Evolutionary conservation across 2,329 filamentous ascomycete genomes (phyloP).

Genomic region (Penicillium decumbens): DNA sequence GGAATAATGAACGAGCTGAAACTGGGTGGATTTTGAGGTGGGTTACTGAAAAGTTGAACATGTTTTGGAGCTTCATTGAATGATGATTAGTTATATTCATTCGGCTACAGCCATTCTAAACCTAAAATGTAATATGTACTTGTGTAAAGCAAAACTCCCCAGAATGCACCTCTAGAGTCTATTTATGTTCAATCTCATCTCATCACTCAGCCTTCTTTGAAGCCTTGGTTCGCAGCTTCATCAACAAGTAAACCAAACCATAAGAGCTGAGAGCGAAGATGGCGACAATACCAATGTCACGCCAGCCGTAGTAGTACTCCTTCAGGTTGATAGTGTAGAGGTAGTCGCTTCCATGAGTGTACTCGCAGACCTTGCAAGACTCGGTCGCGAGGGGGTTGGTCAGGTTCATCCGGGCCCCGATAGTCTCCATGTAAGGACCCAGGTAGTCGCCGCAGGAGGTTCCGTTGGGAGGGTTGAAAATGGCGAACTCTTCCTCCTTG

Average conservation of each 20-base stretch:
- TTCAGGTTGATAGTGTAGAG: conserved; percentile 55
- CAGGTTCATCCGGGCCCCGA: conserved; percentile 51
- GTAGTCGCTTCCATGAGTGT: conserved; percentile 56
- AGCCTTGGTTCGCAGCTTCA: conserved; percentile 36
- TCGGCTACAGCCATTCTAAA: too few species aligned
- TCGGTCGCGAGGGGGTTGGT: conserved; percentile 55
- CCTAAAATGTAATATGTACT: background rate
- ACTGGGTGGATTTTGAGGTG: background rate
- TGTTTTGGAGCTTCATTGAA: background rate
- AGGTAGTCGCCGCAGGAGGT: conserved; percentile 58
- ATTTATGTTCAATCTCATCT: background rate
- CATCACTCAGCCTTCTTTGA: conserved; percentile 32
- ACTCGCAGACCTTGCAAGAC: conserved; percentile 59
- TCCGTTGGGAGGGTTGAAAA: conserved; percentile 35
- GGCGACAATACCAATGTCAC: conserved; percentile 57
- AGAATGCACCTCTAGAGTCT: background rate
- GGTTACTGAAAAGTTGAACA: background rate
- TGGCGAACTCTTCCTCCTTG: conserved; percentile 24
- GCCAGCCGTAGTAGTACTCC: conserved; percentile 62
- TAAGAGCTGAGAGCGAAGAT: conserved; percentile 55
- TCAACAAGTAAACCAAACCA: conserved; percentile 40
- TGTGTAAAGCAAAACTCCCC: background rate
- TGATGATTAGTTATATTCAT: background rate
- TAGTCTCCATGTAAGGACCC: conserved; percentile 44
- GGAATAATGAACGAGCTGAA: background rate